These are phyloP conservation scores for Amaranthus hypochondriacus DNA, from an alignment of 148 eudicot genomes.

Conservation along the genomic window DNA sequence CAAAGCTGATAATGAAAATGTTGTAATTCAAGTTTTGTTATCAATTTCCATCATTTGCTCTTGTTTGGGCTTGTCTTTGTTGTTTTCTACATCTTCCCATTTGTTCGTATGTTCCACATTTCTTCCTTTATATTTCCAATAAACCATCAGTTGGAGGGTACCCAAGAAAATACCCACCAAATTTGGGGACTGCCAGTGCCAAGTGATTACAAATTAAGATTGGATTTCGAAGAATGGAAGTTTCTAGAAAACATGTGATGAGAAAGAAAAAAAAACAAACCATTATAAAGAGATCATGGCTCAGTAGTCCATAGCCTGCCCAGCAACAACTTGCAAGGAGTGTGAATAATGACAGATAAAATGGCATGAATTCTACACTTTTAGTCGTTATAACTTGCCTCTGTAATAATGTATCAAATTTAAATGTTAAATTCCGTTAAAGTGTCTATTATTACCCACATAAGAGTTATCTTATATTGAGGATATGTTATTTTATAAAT, in stretches of 20 bases:
- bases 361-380: slow-evolving; percentile 78
- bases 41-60: slow-evolving; percentile 28
- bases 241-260: neutral
- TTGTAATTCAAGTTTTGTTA: slow-evolving; percentile 20
- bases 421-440: slow-evolving; percentile 7
- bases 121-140: slow-evolving; percentile 50
- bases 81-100: slow-evolving; percentile 40
- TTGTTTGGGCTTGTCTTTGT: slow-evolving; percentile 30
- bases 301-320: slow-evolving; percentile 69
- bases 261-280: slow-evolving; percentile 31
- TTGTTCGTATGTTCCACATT: slow-evolving; percentile 33
- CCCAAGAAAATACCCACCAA: slow-evolving; percentile 54
- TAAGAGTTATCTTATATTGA: no score
- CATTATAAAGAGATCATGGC: slow-evolving; percentile 61
- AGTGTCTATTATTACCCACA: neutral
- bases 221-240: slow-evolving; percentile 12
- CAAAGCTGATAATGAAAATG: neutral
- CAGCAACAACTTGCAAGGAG: slow-evolving; percentile 62
- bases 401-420: slow-evolving; percentile 31
- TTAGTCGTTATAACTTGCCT: slow-evolving; percentile 62
- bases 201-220: neutral
- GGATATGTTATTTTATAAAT: no score
- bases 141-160: slow-evolving; percentile 48
- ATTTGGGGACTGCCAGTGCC: slow-evolving; percentile 49
- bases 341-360: slow-evolving; percentile 65